Evolutionary conservation across 2,329 filamentous ascomycete genomes (phyloP).

Genomic region (Xylaria sp.): DNA sequence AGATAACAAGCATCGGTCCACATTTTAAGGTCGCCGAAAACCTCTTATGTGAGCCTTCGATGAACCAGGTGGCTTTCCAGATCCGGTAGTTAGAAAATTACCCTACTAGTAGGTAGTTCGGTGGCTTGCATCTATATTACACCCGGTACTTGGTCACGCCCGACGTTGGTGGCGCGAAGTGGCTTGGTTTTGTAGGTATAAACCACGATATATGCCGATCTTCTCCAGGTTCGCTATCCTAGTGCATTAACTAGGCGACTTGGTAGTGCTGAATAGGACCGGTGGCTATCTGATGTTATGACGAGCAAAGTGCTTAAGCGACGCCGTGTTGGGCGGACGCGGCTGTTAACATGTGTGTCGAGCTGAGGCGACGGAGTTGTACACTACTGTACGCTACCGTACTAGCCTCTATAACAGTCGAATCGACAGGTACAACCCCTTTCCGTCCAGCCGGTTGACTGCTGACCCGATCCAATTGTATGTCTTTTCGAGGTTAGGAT

Average conservation of each 20-base stretch:
- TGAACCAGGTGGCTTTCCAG: background rate
- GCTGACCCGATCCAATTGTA: slow-evolving; percentile 25
- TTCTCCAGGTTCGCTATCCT: slow-evolving; percentile 20
- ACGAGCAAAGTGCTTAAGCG: slow-evolving; percentile 21
- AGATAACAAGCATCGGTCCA: background rate
- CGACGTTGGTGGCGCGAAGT: slow-evolving; percentile 2
- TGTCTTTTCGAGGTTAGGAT: background rate
- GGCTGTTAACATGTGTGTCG: slow-evolving; percentile 20
- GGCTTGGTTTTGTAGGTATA: slow-evolving; percentile 12
- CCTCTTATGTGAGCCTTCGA: background rate
- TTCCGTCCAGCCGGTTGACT: slow-evolving; percentile 15
- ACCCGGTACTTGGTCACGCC: slow-evolving; percentile 24
- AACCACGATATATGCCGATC: slow-evolving; percentile 21
- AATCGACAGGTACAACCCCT: slow-evolving; percentile 1
- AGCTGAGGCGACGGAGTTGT: slow-evolving; percentile 25
- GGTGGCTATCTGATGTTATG: slow-evolving; percentile 21
- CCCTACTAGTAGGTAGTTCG: background rate
- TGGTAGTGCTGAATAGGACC: slow-evolving; percentile 16
- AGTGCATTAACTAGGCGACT: slow-evolving; percentile 13
- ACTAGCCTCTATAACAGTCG: slow-evolving; percentile 7
- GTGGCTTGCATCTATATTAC: slow-evolving; percentile 29
- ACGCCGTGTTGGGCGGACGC: slow-evolving; percentile 24
- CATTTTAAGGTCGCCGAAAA: slow-evolving; percentile 17
- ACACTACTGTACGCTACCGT: background rate
- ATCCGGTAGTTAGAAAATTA: slow-evolving; percentile 15